Conservation (phyloP, 2,329 filamentous ascomycete species). For the Metarhizium anisopliae region DNA sequence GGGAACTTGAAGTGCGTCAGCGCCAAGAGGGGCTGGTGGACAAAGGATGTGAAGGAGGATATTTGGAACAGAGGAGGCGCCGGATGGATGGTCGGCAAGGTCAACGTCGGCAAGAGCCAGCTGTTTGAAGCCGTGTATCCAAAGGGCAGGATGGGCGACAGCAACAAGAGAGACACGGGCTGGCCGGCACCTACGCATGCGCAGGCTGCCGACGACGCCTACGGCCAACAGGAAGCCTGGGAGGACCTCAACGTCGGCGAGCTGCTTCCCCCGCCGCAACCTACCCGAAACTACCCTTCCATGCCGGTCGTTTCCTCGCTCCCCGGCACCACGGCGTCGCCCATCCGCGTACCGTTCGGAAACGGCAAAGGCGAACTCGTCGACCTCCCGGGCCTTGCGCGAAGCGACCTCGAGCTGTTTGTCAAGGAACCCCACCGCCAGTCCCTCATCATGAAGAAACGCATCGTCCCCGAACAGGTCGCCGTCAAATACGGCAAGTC, state of each 20-base stretch:
- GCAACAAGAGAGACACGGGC: constrained; percentile 6
- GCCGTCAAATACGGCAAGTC: constrained; percentile 69
- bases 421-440: constrained; percentile 57
- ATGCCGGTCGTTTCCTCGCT: constrained; percentile 83
- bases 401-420: constrained; percentile 62
- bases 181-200: constrained; percentile 11
- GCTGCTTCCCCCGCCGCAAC: constrained; percentile 68
- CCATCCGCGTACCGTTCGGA: constrained; percentile 87
- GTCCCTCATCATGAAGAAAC: constrained; percentile 68
- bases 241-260: constrained; percentile 31
- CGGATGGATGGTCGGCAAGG: constrained; percentile 95
- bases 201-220: constrained; percentile 5
- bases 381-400: constrained; percentile 78
- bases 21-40: constrained; percentile 85
- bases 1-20: constrained; percentile 86
- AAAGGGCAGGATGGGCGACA: constrained; percentile 49
- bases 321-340: constrained; percentile 89
- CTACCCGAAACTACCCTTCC: constrained; percentile 65
- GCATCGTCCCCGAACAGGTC: constrained; percentile 64
- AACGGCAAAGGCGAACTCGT: constrained; percentile 82
- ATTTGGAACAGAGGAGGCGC: constrained; percentile 78
- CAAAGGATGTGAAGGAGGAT: constrained; percentile 72
- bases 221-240: constrained; percentile 4
- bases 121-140: constrained; percentile 85
- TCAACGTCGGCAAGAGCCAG: constrained; percentile 93